Percentiles rank a stretch among this genome's conserved stretches.
phyloP scores from a whole-genome alignment of 306 rosid species.

The Dryas octopetala region DNA sequence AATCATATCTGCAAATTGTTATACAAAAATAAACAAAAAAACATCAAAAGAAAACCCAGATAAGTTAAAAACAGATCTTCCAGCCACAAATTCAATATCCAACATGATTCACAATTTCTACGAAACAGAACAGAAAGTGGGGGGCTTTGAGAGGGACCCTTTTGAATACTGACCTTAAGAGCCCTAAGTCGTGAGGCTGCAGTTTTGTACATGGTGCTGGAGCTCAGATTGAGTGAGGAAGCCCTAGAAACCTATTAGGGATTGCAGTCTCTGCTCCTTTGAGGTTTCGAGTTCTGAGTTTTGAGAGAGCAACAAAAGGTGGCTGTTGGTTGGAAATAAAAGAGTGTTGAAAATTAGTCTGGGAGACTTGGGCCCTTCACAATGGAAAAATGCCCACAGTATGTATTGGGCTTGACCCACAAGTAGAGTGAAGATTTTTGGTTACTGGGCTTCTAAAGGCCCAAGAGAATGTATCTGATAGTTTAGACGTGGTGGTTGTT shows the following conservation, averaged over 20 bases:
- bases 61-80: constrained; percentile 22
- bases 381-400: background rate
- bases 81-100: background rate
- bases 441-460: background rate
- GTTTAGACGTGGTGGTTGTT: too few species aligned
- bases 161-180: constrained; percentile 60
- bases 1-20: background rate
- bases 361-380: background rate
- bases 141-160: constrained; percentile 1
- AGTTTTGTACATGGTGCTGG: constrained; percentile 57
- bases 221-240: constrained; percentile 25
- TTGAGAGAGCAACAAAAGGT: background rate
- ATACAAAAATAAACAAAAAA: background rate
- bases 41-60: background rate
- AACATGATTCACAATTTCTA: background rate
- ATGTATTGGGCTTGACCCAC: constrained; percentile 1
- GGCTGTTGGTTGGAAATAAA: background rate
- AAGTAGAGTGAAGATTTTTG: background rate
- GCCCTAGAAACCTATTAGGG: constrained; percentile 22
- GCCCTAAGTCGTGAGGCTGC: constrained; percentile 64
- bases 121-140: constrained; percentile 4
- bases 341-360: background rate
- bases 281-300: background rate
- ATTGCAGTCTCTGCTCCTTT: background rate
- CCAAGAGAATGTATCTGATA: background rate